Evolutionary conservation across 805 yeast genomes (phyloP), one percentile per base, ranked within the genome.

Genomic region (Yarrowia porcina): DNA sequence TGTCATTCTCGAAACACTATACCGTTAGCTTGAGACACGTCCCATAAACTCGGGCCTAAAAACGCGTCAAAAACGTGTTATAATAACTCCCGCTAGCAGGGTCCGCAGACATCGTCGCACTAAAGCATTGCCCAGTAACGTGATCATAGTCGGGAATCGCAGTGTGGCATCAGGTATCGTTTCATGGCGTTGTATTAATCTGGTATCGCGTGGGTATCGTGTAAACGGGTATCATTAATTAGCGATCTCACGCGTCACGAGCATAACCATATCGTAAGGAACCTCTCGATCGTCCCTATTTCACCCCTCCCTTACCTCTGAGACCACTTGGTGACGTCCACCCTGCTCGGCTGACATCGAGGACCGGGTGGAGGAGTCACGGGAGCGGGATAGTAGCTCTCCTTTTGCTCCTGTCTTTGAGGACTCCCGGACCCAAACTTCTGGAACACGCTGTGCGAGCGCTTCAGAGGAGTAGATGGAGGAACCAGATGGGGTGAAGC

Each of bases 361-460:
- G 56, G 56, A 32, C 56, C 56, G 9, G 56, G 56, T 10, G 56
- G 56, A 21, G 56, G 56, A 15, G 56, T 49, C 39, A 49, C 56
- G 15, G 54, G 54, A 17, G 21, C 54, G 13, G 39, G 56, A 49
- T 32, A 49, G 20, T 49, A 49, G 10, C 39, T 38, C 39, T 49
- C 56, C 27, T 10, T 20, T 6, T 9, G 15, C 18, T 17, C 11
- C 17, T 9, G 3, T 20, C 7, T 10, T 21, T 25, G 12, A 18
- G 30, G 30, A 41, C 45, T 23, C 7, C 30, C 23, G 13, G 45
- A 41, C 13, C 30, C 45, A 41, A 27, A 17, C 44, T 17, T n/a
- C 11, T 23, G 44, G 13, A 30, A 36, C 6, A n/a, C 42, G 15
- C 59, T 52, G 33, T 36, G 44, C 13, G 59, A 11, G 3, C 59